Evolutionary conservation across 1,284 basidiomycete genomes (phyloP).

Genomic region (Leccinum griseonigrum): DNA sequence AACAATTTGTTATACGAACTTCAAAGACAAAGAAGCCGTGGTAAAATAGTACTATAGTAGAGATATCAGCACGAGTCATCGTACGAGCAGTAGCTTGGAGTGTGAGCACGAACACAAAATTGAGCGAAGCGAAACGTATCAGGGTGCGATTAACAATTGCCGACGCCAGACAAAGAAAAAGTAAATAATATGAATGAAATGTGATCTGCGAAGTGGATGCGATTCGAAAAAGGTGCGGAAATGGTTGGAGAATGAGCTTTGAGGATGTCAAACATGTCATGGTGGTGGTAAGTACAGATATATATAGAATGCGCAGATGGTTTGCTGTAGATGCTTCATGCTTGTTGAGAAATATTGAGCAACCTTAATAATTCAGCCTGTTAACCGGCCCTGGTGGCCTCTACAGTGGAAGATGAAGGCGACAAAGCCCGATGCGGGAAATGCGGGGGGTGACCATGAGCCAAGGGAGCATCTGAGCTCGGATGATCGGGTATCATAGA

Average conservation of each 20-base stretch:
- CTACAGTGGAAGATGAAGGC: slow-evolving; percentile 52
- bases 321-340: slow-evolving; percentile 41
- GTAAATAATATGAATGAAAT: slow-evolving; percentile 30
- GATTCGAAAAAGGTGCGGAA: slow-evolving; percentile 21
- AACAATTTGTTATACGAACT: slow-evolving; percentile 27
- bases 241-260: slow-evolving; percentile 27
- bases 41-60: slow-evolving; percentile 33
- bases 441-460: slow-evolving; percentile 43
- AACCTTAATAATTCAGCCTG: slow-evolving; percentile 38
- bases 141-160: slow-evolving; percentile 33
- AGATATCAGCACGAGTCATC: slow-evolving; percentile 33
- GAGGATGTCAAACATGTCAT: slow-evolving; percentile 37
- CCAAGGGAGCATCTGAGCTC: slow-evolving; percentile 43
- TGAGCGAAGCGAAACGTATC: slow-evolving; percentile 15
- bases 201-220: slow-evolving; percentile 30
- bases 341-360: slow-evolving; percentile 37
- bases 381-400: slow-evolving; percentile 49
- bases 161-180: slow-evolving; percentile 19
- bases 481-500: slow-evolving; percentile 63
- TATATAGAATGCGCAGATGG: slow-evolving; percentile 40
- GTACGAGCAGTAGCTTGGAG: slow-evolving; percentile 27
- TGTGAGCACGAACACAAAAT: slow-evolving; percentile 21
- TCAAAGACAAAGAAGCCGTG: slow-evolving; percentile 14
- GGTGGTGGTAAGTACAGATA: slow-evolving; percentile 37
- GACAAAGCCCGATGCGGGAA: slow-evolving; percentile 48